phyloP scores from a whole-genome alignment of 352 stramenopile genomes.

The Phytophthora cryptogea region DNA sequence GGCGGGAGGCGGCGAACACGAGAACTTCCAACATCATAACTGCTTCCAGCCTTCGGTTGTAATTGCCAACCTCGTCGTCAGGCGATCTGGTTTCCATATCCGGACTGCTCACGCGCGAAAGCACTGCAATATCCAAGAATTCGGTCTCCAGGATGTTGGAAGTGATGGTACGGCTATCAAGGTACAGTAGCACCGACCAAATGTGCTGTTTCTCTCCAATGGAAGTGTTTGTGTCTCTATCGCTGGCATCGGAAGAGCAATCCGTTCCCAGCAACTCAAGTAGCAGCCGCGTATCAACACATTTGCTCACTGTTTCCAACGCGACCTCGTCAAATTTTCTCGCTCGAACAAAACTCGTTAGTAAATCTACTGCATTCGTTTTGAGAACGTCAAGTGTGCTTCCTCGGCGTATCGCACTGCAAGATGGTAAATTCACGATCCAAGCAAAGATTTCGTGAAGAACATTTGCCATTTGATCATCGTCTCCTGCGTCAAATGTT shows the following conservation, averaged over 20 bases:
- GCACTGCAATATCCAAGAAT: slow-evolving; percentile 27
- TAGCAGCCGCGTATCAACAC: slow-evolving; percentile 10
- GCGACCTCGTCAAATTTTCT: slow-evolving; percentile 20
- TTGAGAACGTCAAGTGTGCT: not conserved
- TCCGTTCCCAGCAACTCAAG: slow-evolving; percentile 7
- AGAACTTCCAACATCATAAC: slow-evolving; percentile 31
- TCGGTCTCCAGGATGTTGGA: slow-evolving; percentile 25
- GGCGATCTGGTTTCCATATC: not conserved
- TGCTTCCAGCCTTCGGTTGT: slow-evolving; percentile 27
- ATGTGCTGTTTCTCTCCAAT: slow-evolving; percentile 32
- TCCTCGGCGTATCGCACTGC: not conserved
- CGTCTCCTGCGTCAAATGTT: slow-evolving; percentile 8
- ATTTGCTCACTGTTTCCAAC: slow-evolving; percentile 13
- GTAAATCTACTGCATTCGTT: not conserved
- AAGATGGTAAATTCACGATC: slow-evolving; percentile 2
- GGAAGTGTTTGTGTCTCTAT: not conserved
- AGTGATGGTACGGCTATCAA: slow-evolving; percentile 24
- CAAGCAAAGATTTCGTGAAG: slow-evolving; percentile 15
- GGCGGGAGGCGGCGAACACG: slow-evolving; percentile 8
- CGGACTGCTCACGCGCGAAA: slow-evolving; percentile 1
- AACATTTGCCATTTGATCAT: slow-evolving; percentile 6
- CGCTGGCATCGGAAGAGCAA: too few relatives aligned
- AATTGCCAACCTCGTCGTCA: not conserved
- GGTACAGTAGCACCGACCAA: slow-evolving; percentile 30
- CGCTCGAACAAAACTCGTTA: slow-evolving; percentile 9